Evolutionary conservation across 352 stramenopile species (phyloP).

Genomic region (Pythium periplocum): DNA sequence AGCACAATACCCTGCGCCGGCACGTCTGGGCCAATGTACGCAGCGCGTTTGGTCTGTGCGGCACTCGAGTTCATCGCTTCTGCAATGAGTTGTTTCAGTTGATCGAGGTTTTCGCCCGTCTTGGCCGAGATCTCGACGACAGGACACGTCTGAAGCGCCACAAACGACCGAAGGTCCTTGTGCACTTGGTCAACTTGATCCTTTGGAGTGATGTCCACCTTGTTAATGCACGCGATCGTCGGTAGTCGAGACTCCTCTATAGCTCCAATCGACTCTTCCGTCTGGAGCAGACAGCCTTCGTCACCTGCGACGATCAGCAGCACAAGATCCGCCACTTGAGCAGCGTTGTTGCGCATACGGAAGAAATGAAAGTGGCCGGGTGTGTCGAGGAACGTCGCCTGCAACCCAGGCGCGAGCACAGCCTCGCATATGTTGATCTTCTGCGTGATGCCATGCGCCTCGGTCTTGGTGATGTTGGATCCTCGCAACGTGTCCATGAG

Average conservation of each 20-base stretch:
- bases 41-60: constrained; percentile 28
- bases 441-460: constrained; percentile 99
- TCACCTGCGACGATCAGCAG: constrained; percentile 97
- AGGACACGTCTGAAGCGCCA: constrained; percentile 69
- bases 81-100: constrained; percentile 36
- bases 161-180: constrained; percentile 66
- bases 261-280: constrained; percentile 93
- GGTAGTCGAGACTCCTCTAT: constrained; percentile 76
- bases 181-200: constrained; percentile 40
- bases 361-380: constrained; percentile 99
- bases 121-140: constrained; percentile 79
- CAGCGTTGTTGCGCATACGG: constrained; percentile 96
- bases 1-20: constrained; percentile 62
- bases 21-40: constrained; percentile 28
- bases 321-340: constrained; percentile 97
- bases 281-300: constrained; percentile 98
- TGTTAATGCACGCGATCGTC: constrained; percentile 82
- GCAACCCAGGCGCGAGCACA: constrained; percentile 60
- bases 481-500: constrained; percentile 95
- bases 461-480: constrained; percentile 86
- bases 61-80: constrained; percentile 27
- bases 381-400: constrained; percentile 98
- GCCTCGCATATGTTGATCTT: constrained; percentile 97
- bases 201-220: constrained; percentile 61
- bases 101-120: constrained; percentile 45